Base-by-base conservation (phyloP, 2,329 filamentous ascomycete genomes). In the Stagonosporopsis vannaccii region DNA sequence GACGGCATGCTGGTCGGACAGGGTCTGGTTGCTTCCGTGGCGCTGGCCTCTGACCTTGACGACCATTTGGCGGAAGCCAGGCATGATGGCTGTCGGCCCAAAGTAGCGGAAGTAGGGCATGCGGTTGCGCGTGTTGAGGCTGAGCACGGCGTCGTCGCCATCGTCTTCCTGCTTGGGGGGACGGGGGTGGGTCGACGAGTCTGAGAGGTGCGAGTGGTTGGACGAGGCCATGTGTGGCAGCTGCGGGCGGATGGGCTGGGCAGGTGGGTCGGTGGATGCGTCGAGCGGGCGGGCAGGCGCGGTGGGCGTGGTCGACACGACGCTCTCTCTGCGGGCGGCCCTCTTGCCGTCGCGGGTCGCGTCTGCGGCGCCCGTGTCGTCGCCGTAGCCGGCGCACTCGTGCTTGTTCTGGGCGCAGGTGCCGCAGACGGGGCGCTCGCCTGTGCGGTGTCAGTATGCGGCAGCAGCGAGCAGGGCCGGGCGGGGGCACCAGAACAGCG, bases 71-170 rank as follows among this genome's bases (percentile, higher is more conserved):
- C 96, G 96, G 78, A 92, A 96, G 20, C 92, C 92, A 1, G 92
- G 92, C 48, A 95, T 91, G 69, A 96, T 96, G 60, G 92, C 92
- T 1, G 92, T 96, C 0, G 91, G 91, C 0, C 92, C 92, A 71
- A 96, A 95, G 75, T 95, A 96, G 58, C 92, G 84, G 68, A 96
- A 96, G 73, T 95, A 97, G 0, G 92, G 92, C 61, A 96, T 90
- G 50, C 89, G 84, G 68, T 89, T 84, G 80, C 72, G 79, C 75
- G 64, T 84, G 80, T 59, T 84, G 39, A 80, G 72, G 63, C 74
- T 80, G 49, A 77, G 56, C 17, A 58, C 37, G 22, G 25, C 32
- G n/a, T 49, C 44, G 19, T 54, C 59, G 19, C 52, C 57, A 8
- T 65, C 55, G 15, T 61, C 60, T 26, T 72, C 67, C 8, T 53